Evolutionary conservation across 2,329 filamentous ascomycete species (phyloP).

Genomic region (Trichoderma oligosporum): DNA sequence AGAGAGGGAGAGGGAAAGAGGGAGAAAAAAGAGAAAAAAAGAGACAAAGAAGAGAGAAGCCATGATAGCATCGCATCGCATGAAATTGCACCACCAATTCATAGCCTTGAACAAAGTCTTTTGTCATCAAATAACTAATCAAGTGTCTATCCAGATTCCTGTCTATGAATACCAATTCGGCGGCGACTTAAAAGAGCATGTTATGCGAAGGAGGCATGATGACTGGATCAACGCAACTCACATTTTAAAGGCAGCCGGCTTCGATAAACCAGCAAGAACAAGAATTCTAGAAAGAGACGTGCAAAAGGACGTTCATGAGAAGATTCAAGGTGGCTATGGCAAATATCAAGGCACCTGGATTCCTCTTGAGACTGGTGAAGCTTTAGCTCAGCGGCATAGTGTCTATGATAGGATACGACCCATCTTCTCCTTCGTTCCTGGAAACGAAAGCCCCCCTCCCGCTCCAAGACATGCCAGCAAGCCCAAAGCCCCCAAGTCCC

Average conservation of each 20-base stretch:
- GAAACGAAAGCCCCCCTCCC: constrained; percentile 83
- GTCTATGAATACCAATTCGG: constrained; percentile 92
- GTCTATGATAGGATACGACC: constrained; percentile 76
- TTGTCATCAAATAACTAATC: constrained; percentile 2
- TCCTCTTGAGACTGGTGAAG: constrained; percentile 74
- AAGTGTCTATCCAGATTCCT: constrained; percentile 61
- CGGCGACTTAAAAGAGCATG: constrained; percentile 73
- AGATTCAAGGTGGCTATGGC: constrained; percentile 96
- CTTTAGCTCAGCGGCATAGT: constrained; percentile 81
- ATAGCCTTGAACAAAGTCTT: background rate
- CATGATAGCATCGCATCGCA: background rate
- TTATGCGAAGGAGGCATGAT: constrained; percentile 90
- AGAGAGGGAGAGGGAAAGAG: too few relatives aligned
- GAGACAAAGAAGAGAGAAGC: too few relatives aligned
- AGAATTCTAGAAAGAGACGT: constrained; percentile 95
- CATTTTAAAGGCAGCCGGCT: constrained; percentile 93
- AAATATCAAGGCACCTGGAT: constrained; percentile 99
- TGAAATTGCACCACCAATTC: too few relatives aligned
- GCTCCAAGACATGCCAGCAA: constrained; percentile 90
- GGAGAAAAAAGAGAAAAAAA: too few relatives aligned
- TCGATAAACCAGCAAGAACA: constrained; percentile 93
- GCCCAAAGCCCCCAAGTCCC: constrained; percentile 66
- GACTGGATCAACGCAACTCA: constrained; percentile 99
- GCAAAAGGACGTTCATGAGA: constrained; percentile 93
- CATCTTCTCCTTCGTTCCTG: constrained; percentile 86